A percentile compares a stretch with the other conserved stretches of the same genome.
Conservation (phyloP, 1,284 basidiomycete genomes). For the Coniferiporia sulphurascens region DNA sequence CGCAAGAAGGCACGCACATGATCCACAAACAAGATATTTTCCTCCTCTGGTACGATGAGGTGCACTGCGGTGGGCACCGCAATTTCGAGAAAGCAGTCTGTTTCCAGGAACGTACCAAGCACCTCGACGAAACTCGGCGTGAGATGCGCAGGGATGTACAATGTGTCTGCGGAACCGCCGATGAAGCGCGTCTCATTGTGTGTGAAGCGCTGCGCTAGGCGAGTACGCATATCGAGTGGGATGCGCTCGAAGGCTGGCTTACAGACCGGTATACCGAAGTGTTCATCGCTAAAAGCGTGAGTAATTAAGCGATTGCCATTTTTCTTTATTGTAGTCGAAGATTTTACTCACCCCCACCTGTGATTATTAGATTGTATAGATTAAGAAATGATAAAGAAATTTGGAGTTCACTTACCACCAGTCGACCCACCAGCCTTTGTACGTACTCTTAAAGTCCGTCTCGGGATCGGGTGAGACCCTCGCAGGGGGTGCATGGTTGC, state of each 20-base stretch:
- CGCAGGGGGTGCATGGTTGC: conserved; percentile 32
- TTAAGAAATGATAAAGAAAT: conserved; percentile 1
- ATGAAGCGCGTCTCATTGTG: conserved; percentile 34
- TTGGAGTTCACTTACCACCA: conserved; percentile 35
- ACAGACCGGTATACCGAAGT: conserved; percentile 41
- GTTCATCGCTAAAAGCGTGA: conserved; percentile 32
- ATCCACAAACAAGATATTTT: conserved; percentile 42
- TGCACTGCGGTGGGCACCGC: conserved; percentile 42
- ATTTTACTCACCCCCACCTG: conserved; percentile 6
- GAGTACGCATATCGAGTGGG: conserved; percentile 31
- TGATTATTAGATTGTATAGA: background rate
- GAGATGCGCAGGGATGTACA: conserved; percentile 42
- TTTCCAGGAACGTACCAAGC: conserved; percentile 41
- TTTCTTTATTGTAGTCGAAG: background rate
- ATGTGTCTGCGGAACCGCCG: conserved; percentile 45
- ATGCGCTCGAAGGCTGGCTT: conserved; percentile 36
- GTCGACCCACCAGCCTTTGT: conserved; percentile 37
- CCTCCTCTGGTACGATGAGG: conserved; percentile 34
- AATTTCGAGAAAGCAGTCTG: conserved; percentile 46
- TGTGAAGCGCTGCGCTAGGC: conserved; percentile 31
- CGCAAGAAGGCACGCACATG: conserved; percentile 29
- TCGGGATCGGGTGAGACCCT: conserved; percentile 37
- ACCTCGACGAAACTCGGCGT: conserved; percentile 36
- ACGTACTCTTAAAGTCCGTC: conserved; percentile 33
- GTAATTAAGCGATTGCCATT: background rate